A percentile compares a stretch with the other conserved stretches of the same genome.
phyloP scores from a whole-genome alignment of 179 eudicot species.

The Sideroxylon spinosum region DNA sequence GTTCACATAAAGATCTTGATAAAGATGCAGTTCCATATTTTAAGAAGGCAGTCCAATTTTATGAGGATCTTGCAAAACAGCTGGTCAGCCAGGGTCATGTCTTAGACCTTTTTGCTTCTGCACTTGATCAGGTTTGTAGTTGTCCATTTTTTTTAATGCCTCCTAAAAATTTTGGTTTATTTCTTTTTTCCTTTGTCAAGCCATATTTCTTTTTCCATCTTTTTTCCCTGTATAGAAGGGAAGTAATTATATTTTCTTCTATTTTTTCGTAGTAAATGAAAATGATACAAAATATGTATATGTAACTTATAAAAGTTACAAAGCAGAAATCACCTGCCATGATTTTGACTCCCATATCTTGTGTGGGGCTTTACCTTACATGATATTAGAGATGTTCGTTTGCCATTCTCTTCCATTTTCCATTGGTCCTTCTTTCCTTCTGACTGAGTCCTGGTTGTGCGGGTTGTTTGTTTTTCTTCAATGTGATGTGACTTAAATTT shows the following conservation, averaged over 20 bases:
- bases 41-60: slow-evolving; percentile 81
- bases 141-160: background rate
- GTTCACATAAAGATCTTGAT: slow-evolving; percentile 96
- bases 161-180: background rate
- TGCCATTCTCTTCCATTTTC: background rate
- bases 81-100: slow-evolving; percentile 91
- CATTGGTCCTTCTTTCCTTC: background rate
- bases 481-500: background rate
- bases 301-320: background rate
- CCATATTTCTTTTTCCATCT: no score
- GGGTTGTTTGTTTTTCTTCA: background rate
- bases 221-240: background rate
- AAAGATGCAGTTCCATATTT: slow-evolving; percentile 95
- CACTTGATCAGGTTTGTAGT: slow-evolving; percentile 86
- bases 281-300: no score
- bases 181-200: background rate
- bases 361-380: no score
- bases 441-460: background rate
- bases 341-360: no score
- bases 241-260: no score
- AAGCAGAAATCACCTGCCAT: background rate
- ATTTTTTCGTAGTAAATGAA: no score
- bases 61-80: slow-evolving; percentile 77
- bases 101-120: slow-evolving; percentile 93
- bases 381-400: background rate